Evolutionary conservation across 2,329 filamentous ascomycete species (phyloP).

Genomic region (Penicillium polonicum): DNA sequence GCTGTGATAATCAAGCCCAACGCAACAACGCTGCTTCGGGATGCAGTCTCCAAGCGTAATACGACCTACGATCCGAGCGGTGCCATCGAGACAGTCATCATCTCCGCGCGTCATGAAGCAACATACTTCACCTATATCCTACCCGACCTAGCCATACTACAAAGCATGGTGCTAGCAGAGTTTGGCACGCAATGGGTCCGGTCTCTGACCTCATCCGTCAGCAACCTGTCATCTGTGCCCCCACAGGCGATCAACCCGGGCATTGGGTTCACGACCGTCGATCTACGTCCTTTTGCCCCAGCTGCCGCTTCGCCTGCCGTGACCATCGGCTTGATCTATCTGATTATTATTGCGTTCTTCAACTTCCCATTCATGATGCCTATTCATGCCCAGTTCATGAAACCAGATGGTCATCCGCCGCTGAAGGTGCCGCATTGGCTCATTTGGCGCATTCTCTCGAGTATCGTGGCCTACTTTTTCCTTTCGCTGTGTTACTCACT

Average conservation of each 20-base stretch:
- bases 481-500: constrained; percentile 63
- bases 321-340: constrained; percentile 63
- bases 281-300: constrained; percentile 61
- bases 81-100: constrained; percentile 57
- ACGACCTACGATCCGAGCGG: constrained; percentile 60
- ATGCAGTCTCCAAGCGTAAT: constrained; percentile 56
- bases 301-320: constrained; percentile 57
- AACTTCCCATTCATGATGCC: constrained; percentile 65
- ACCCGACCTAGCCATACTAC: constrained; percentile 52
- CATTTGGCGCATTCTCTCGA: constrained; percentile 58
- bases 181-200: constrained; percentile 49
- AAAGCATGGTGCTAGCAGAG: constrained; percentile 45
- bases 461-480: constrained; percentile 59
- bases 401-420: constrained; percentile 52
- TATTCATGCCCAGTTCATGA: constrained; percentile 60
- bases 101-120: constrained; percentile 57
- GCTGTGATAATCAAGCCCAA: constrained; percentile 64
- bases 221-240: constrained; percentile 47
- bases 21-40: constrained; percentile 57
- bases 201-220: constrained; percentile 33
- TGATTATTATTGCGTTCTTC: constrained; percentile 68
- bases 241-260: constrained; percentile 56
- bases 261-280: constrained; percentile 56
- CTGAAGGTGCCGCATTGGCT: constrained; percentile 60
- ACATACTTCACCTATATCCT: constrained; percentile 55